Conservation (phyloP, 176 grass and related monocot species). For the Rhynchospora pubera region DNA sequence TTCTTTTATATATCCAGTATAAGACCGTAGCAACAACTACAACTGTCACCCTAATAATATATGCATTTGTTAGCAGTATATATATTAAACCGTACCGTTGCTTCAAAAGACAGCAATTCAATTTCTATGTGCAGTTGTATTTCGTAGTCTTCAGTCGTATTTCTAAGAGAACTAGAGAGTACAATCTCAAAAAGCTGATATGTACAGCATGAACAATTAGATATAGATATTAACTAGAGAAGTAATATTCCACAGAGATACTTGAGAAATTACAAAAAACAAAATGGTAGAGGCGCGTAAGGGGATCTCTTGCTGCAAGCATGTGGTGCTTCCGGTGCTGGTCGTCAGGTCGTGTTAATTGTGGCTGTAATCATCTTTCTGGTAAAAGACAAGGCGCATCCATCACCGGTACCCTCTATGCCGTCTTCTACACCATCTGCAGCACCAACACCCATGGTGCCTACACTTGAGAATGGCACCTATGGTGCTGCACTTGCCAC, state of each 20-base stretch:
- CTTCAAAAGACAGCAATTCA: neutral
- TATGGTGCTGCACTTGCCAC: slow-evolving; percentile 58
- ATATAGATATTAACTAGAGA: neutral
- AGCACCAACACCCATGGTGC: neutral
- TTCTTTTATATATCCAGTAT: neutral
- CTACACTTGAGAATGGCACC: slow-evolving; percentile 29
- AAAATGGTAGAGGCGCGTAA: neutral
- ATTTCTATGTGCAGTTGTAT: neutral
- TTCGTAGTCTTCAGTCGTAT: no score
- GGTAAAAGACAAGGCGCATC: slow-evolving; percentile 38
- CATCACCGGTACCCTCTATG: slow-evolving; percentile 29
- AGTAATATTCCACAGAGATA: neutral
- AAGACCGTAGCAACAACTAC: neutral
- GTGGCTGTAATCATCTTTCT: slow-evolving; percentile 40
- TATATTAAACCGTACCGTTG: neutral
- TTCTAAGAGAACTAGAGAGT: neutral
- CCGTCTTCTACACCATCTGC: slow-evolving; percentile 16
- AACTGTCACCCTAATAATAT: neutral
- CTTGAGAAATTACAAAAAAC: neutral
- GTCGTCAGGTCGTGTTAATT: slow-evolving; percentile 46
- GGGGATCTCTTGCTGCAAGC: slow-evolving; percentile 43
- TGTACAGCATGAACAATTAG: neutral
- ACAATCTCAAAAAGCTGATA: neutral
- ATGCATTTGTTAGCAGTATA: neutral
- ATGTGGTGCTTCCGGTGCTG: slow-evolving; percentile 42